Base-by-base conservation (phyloP, 2,329 filamentous ascomycete genomes). In the Spiromastix sp. region DNA sequence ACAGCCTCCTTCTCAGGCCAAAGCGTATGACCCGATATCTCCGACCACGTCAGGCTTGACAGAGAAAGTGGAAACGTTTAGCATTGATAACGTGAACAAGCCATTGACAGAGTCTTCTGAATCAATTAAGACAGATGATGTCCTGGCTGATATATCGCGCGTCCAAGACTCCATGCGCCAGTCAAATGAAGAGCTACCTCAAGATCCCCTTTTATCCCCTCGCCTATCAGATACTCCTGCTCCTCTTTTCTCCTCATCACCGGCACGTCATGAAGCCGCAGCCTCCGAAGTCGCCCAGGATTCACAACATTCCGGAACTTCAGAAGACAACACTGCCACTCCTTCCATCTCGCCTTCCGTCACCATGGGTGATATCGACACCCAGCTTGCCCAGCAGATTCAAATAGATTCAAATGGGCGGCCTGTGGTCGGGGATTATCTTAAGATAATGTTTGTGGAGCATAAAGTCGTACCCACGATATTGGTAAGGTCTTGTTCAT, bases 391-490 rank as follows among this genome's bases (percentile, higher is more conserved):
- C 44, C 46, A 50, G 15, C 63, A 67, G 16, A 71, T 75, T 38
- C 74, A 79, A 43, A 63, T 69, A 11, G 76, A 79, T 44, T 55
- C 67, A 18, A 71, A 79, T 46, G 75, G 76, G 5, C 70, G 72
- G 20, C 83, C 86, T 2, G 86, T 98, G 15, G 91, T 98, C 8
- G 91, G 91, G 34, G 91, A 98, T 57, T 83, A 81, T 50, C 67
- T 98, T 41, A 98, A 98, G 65, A 87, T 91, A 59, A 86, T 89
- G 62, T 96, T 98, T 63, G 87, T 96, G 16, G 81, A 95, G 58
- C 78, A 96, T 59, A 77, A 79, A 45, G 91, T 98, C 43, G 87
- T 98, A 35, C 91, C 91, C 18, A 94, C 86, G 2, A 96, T 98
- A 50, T 63, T 98, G 56, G 86, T 93, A 71, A 71, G 81, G 64